Base-by-base conservation (phyloP, 345 rosid genomes). In the Syzygium aromaticum region DNA sequence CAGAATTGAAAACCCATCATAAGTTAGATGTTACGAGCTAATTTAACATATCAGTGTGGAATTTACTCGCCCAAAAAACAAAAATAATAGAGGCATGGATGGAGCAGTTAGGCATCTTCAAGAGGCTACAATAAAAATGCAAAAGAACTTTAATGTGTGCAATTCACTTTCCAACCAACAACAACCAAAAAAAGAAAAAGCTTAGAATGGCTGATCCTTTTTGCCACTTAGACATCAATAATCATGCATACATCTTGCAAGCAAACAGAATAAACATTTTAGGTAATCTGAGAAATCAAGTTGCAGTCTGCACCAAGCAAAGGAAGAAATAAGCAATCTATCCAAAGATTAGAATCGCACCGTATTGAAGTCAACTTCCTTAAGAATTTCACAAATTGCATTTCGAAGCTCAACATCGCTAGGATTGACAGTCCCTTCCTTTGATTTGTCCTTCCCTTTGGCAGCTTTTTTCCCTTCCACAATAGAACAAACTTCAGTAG, bases 291-390 rank as follows among this genome's bases (percentile, higher is more conserved):
- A 61, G 28, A 19, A 61, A 61, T n/a, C 27, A 38, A 73, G 82
- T 73, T 21, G 25, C 82, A 38, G 27, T 38, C 8, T 73, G 82
- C 82, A 73, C 49, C 49, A 19, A 73, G 49, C 82, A 73, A 73
- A 38, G 49, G 82, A 73, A 73, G 82, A 73, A 38, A 19, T 73
- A 38, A 19, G 14, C 63, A 57, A 57, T 57, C 13, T 23, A 56
- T 23, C n/a, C 63, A 57, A 56, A 57, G 63, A 57, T 14, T 38
- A 73, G 63, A 16, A 40, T 89, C 97, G 89, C 87, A 97, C 98
- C 85, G 97, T 97, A 87, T 94, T 95, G 90, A 97, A 97, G 91
- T 97, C 98, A 88, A 97, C 98, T 85, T 91, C 92, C 88, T 94
- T 94, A n/a, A 97, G 95, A 90, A 94, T 95, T 90, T 93, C 96